These are phyloP conservation scores for Nicotiana knightiana DNA, from an alignment of 257 asterid genomes.

Conservation along the genomic window DNA sequence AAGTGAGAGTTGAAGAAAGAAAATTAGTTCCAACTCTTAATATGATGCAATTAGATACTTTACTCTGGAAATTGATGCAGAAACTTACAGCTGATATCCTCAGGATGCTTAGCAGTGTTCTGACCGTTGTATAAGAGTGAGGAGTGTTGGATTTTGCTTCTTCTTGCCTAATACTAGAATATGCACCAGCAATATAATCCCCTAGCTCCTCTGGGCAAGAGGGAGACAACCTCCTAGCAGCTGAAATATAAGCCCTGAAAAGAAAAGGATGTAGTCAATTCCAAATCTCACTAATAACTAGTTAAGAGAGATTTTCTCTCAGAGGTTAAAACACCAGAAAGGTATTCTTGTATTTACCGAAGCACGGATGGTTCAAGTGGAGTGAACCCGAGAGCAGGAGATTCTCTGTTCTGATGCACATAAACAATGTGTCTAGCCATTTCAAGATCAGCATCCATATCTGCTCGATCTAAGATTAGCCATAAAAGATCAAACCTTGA, in stretches of 20 bases:
- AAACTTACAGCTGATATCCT: constrained; percentile 81
- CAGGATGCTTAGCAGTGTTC: constrained; percentile 83
- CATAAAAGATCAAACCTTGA: constrained; percentile 97
- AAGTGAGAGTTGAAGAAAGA: background rate
- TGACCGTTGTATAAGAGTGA: constrained; percentile 73
- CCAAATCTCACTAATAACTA: constrained; percentile 3
- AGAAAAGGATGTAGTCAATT: constrained; percentile 19
- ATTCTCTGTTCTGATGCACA: constrained; percentile 91
- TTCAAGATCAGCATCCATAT: constrained; percentile 97
- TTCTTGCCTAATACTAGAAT: constrained; percentile 94
- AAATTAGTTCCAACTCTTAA: background rate
- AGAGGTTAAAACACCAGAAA: background rate
- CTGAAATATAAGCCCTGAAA: constrained; percentile 88
- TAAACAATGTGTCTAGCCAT: constrained; percentile 97
- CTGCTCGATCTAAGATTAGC: constrained; percentile 97
- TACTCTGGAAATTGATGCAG: background rate
- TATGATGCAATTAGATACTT: background rate
- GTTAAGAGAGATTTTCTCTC: background rate
- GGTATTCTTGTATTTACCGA: constrained; percentile 39
- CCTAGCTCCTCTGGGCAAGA: constrained; percentile 79
- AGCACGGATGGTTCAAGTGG: constrained; percentile 96
- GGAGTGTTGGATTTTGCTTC: constrained; percentile 92
- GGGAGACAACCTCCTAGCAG: constrained; percentile 86
- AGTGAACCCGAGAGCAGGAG: constrained; percentile 96
- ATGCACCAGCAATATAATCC: constrained; percentile 88